Evolutionary conservation across 2,329 filamentous ascomycete species (phyloP).

Genomic region (Trichoderma simmonsii): DNA sequence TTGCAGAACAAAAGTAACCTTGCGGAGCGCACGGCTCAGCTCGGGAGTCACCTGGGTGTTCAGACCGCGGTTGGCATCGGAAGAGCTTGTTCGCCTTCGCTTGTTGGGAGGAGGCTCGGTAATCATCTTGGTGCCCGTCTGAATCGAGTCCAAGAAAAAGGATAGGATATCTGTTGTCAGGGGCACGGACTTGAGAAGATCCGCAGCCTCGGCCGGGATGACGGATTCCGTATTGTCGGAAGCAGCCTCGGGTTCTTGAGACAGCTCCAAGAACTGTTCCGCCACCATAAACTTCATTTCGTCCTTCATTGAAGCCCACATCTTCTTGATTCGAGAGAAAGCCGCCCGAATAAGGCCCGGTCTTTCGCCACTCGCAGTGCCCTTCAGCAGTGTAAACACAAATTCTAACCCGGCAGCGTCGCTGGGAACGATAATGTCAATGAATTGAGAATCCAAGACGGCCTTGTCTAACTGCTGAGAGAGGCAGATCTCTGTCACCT

Average conservation of each 20-base stretch:
- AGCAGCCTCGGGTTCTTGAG: slow-evolving; percentile 41
- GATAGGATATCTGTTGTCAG: slow-evolving; percentile 70
- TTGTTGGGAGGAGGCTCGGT: slow-evolving; percentile 72
- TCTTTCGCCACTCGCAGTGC: slow-evolving; percentile 37
- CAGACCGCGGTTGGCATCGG: slow-evolving; percentile 59
- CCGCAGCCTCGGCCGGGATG: slow-evolving; percentile 60
- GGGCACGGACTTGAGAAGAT: slow-evolving; percentile 69
- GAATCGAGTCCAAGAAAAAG: slow-evolving; percentile 70
- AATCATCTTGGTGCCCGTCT: slow-evolving; percentile 68
- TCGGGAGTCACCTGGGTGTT: slow-evolving; percentile 62
- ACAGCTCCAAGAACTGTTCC: slow-evolving; percentile 60
- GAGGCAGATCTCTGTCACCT: slow-evolving; percentile 44
- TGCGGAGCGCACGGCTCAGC: slow-evolving; percentile 65
- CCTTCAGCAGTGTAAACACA: slow-evolving; percentile 47
- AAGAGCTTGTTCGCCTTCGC: slow-evolving; percentile 73
- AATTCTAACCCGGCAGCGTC: slow-evolving; percentile 51
- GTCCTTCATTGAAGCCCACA: slow-evolving; percentile 71
- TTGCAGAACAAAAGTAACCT: slow-evolving; percentile 83
- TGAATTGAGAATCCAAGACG: slow-evolving; percentile 43
- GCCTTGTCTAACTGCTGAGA: slow-evolving; percentile 42
- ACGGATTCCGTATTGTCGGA: slow-evolving; percentile 32
- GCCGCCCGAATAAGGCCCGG: slow-evolving; percentile 58
- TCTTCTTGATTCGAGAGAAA: slow-evolving; percentile 65
- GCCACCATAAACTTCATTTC: slow-evolving; percentile 59
- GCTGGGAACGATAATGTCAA: slow-evolving; percentile 53